Evolutionary conservation across 2,329 filamentous ascomycete genomes (phyloP), one percentile per base, ranked within the genome.

Genomic region (Penicillium sp.): DNA sequence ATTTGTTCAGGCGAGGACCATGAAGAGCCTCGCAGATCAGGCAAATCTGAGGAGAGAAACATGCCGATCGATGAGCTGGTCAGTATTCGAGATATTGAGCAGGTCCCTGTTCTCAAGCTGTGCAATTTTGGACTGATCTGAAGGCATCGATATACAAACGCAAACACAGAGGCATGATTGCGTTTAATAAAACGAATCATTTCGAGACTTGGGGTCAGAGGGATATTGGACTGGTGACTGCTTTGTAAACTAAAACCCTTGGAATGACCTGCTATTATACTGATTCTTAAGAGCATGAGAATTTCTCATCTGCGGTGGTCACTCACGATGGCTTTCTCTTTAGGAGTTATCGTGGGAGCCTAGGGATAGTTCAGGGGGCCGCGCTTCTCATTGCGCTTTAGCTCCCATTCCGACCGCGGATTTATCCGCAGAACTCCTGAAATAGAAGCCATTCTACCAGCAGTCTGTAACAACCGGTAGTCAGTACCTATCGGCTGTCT

Each of bases 331-430:
- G 19, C n/a, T 35, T 30, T 51, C 16, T 14, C n/a, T 19, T 42
- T 42, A 42, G 8, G 3, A 5, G 1, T 22, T 52, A 57, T 56
- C n/a, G 43, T 25, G 35, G 48, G 37, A 52, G 37, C 19, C 55
- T 51, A 51, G 37, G 55, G 38, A 42, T 45, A 7, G 25, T 52
- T 52, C 26, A 25, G 49, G 55, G 55, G 37, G 54, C n/a, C 16
- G 4, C 3, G 3, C n/a, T 37, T 22, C 28, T 40, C 22, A 19
- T 40, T 25, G 28, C 49, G 54, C 54, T 25, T 19, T 49, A 40
- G 43, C 25, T 42, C n/a, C 54, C 45, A 57, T 51, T 40, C 55
- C 55, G 45, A 57, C 37, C 46, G 54, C 25, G 43, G 45, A 57
- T 33, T 40, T 19, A 14, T 38, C 38, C 42, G 19, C 30, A 40